Evolutionary conservation across 169 alveolate species (phyloP).

Genomic region (Plasmodium blacklocki): DNA sequence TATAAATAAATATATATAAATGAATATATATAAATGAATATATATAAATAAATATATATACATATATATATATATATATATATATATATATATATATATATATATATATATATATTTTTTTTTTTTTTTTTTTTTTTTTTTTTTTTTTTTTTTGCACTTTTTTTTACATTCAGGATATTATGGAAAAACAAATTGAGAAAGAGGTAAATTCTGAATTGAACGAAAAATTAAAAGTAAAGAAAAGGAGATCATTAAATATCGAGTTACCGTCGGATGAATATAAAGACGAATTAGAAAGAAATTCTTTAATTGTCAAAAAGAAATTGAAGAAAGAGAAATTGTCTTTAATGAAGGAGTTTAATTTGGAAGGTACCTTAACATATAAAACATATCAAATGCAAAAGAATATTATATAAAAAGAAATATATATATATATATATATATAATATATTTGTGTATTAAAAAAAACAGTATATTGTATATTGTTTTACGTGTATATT

Average conservation of each 20-base stretch:
- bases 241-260: neutral
- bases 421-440: neutral
- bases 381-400: neutral
- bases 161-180: constrained; percentile 25
- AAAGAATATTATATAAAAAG: no score
- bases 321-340: constrained; percentile 26
- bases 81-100: neutral
- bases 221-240: constrained; percentile 22
- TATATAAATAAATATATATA: neutral
- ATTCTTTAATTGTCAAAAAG: constrained; percentile 2
- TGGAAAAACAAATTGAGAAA: constrained; percentile 53
- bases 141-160: neutral
- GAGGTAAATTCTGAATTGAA: constrained; percentile 29
- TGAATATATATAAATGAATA: neutral
- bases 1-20: neutral
- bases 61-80: neutral
- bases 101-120: neutral
- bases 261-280: constrained; percentile 15
- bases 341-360: constrained; percentile 42
- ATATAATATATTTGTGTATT: neutral
- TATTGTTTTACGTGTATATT: no score
- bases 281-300: constrained; percentile 7
- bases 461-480: no score
- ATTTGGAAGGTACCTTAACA: constrained; percentile 19
- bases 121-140: neutral